These are phyloP conservation scores for Afroboletus lepidellus DNA, from an alignment of 1,284 basidiomycete species.

Conservation along the genomic window DNA sequence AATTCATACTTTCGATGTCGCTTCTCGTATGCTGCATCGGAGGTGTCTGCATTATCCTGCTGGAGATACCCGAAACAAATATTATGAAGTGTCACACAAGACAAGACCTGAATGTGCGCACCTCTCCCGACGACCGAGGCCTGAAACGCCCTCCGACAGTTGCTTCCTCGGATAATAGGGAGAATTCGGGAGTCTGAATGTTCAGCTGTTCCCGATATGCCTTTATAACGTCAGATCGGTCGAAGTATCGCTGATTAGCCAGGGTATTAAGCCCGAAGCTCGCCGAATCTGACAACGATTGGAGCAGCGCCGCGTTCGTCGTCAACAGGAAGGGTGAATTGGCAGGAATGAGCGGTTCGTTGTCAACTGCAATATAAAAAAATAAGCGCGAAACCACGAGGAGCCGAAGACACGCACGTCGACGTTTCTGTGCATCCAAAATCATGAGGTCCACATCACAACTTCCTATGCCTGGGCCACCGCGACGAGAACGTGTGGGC, in stretches of 20 bases:
- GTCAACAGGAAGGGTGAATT: conserved; percentile 67
- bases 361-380: conserved; percentile 53
- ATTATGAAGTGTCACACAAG: conserved; percentile 11
- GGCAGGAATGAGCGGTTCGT: conserved; percentile 65
- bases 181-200: conserved; percentile 74
- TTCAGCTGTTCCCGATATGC: conserved; percentile 63
- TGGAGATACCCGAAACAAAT: conserved; percentile 6
- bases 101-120: conserved; percentile 39
- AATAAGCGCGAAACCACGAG: conserved; percentile 21
- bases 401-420: conserved; percentile 53
- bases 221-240: conserved; percentile 70
- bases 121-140: conserved; percentile 65
- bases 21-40: conserved; percentile 81
- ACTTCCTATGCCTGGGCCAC: conserved; percentile 72
- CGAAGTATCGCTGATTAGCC: conserved; percentile 72
- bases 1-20: conserved; percentile 85
- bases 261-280: conserved; percentile 50
- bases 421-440: conserved; percentile 75
- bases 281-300: conserved; percentile 36
- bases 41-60: conserved; percentile 63
- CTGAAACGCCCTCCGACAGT: conserved; percentile 65
- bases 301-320: conserved; percentile 53
- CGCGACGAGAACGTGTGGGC: conserved; percentile 75
- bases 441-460: conserved; percentile 82
- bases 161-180: conserved; percentile 54